Percentiles rank a stretch among this genome's conserved stretches.
Evolutionary conservation across 371 early-diverging fungal species (phyloP).

Genomic region (Nematocida homosporus): DNA sequence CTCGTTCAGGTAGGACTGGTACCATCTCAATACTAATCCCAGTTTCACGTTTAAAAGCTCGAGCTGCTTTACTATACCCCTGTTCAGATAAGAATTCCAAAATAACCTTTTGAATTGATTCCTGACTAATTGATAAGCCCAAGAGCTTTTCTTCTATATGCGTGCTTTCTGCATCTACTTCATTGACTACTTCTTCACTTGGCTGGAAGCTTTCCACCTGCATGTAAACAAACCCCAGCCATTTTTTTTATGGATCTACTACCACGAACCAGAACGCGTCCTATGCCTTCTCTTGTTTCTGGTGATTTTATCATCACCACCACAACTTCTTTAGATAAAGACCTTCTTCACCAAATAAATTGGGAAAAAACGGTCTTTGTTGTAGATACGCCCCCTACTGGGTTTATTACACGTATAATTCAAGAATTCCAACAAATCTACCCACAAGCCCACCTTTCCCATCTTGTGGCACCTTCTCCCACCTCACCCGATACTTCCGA

Average conservation of each 20-base stretch:
- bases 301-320: constrained; percentile 40
- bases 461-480: too few species aligned
- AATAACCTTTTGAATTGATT: constrained; percentile 4
- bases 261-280: constrained; percentile 17
- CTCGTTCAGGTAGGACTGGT: constrained; percentile 47
- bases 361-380: constrained; percentile 1
- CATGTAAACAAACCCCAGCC: constrained; percentile 34
- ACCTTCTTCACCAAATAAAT: constrained; percentile 6
- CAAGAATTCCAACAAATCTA: background rate
- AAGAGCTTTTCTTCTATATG: constrained; percentile 14
- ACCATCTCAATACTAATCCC: background rate
- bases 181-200: constrained; percentile 13
- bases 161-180: constrained; percentile 10
- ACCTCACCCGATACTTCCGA: too few species aligned
- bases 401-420: constrained; percentile 6
- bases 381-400: constrained; percentile 32
- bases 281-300: constrained; percentile 11
- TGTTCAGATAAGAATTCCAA: constrained; percentile 34
- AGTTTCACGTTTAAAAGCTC: constrained; percentile 13
- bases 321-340: background rate
- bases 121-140: constrained; percentile 1
- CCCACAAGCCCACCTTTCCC: too few species aligned
- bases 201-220: background rate
- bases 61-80: constrained; percentile 30
- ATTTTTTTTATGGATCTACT: constrained; percentile 39